These are phyloP conservation scores for Leishmania martiniquensis DNA, from an alignment of 208 protist genomes.

Conservation along the genomic window DNA sequence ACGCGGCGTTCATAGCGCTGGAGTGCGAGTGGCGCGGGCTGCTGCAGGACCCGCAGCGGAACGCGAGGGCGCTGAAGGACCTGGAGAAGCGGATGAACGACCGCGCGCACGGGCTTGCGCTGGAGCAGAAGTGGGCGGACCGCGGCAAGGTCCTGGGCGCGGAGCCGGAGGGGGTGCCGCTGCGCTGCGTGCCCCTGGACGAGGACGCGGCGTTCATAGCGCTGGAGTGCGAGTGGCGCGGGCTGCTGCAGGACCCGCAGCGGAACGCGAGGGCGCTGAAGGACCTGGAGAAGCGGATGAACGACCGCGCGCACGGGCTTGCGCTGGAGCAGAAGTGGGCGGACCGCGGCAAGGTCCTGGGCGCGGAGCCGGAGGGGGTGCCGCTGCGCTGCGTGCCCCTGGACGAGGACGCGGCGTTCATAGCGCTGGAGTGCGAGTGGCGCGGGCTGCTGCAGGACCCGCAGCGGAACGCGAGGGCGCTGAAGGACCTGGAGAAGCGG, in stretches of 20 bases:
- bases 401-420: background rate
- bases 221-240: slow-evolving; percentile 31
- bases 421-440: slow-evolving; percentile 35
- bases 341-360: slow-evolving; percentile 5
- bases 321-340: slow-evolving; percentile 30
- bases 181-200: slow-evolving; percentile 41
- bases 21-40: slow-evolving; percentile 29
- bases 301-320: slow-evolving; percentile 9
- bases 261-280: too few species aligned
- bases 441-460: slow-evolving; percentile 41
- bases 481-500: slow-evolving; percentile 31
- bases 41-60: slow-evolving; percentile 4
- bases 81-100: slow-evolving; percentile 53
- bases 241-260: background rate
- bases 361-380: slow-evolving; percentile 37
- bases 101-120: slow-evolving; percentile 49
- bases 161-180: slow-evolving; percentile 51
- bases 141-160: slow-evolving; percentile 42
- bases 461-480: slow-evolving; percentile 25
- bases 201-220: slow-evolving; percentile 35
- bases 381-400: background rate
- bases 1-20: slow-evolving; percentile 33
- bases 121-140: slow-evolving; percentile 39
- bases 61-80: background rate
- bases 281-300: too few species aligned